Percentiles rank a stretch among this genome's conserved stretches.
These are phyloP conservation scores for Geosmithia morbida DNA, from an alignment of 2,329 filamentous ascomycete genomes.

Conservation along the genomic window DNA sequence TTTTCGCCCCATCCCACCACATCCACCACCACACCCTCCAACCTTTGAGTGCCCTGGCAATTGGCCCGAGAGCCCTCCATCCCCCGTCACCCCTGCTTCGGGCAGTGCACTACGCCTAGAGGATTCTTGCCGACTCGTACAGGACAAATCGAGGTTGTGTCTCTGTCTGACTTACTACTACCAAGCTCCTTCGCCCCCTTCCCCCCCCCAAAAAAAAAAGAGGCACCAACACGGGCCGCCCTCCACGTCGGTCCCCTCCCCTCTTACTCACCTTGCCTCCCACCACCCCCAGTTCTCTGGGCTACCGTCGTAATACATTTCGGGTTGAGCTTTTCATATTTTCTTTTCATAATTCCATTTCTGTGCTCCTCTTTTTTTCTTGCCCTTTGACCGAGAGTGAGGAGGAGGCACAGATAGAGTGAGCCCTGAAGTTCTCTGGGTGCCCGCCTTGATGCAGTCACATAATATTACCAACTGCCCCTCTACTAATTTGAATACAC, in stretches of 20 bases:
- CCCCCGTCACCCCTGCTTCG: too few species aligned
- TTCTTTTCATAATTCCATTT: neutral
- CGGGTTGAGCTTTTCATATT: too few species aligned
- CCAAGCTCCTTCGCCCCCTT: too few species aligned
- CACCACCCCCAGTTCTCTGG: neutral
- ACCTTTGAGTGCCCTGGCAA: neutral
- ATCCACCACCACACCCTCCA: neutral
- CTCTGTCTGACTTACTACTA: too few species aligned
- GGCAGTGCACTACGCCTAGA: too few species aligned
- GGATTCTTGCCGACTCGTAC: too few species aligned
- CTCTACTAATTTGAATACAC: neutral
- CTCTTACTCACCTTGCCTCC: neutral
- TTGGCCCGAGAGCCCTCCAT: neutral
- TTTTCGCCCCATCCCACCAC: neutral
- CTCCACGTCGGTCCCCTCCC: neutral
- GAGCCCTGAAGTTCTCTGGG: neutral
- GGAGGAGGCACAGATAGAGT: too few species aligned
- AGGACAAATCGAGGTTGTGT: too few species aligned
- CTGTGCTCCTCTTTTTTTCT: neutral
- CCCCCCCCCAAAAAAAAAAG: too few species aligned
- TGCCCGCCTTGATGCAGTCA: slow-evolving; percentile 2
- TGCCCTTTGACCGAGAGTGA: too few species aligned
- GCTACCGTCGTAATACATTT: neutral
- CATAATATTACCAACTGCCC: neutral
- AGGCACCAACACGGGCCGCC: neutral